Base-by-base conservation (phyloP, 768 basidiomycete genomes). In the Mycena venus region DNA sequence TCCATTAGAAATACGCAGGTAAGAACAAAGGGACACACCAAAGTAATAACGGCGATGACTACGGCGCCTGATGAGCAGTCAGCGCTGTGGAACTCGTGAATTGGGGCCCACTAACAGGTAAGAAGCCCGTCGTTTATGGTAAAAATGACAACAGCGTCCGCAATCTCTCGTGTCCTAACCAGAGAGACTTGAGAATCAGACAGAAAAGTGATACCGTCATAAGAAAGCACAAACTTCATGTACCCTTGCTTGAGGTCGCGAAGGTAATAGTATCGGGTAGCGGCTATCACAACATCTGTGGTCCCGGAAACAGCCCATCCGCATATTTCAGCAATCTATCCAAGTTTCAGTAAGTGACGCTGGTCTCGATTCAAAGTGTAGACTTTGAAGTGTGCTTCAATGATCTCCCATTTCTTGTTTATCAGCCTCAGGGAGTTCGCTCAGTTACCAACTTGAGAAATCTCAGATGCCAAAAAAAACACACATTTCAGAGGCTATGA, bases 161-260 rank as follows among this genome's bases (percentile, higher is more conserved):
- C 66, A 21, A 69, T 38, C 21, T 68, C 66, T 36, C 49, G 73
- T n/a, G 60, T 69, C 1, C 73, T 72, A 15, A 9, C 8, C 14
- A 42, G 3, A n/a, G 31, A 32, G 34, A 56, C 31, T 3, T 55
- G 4, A 21, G 56, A 8, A 8, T 36, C 32, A 27, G 21, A 40
- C 27, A 31, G 17, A 2, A 27, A 31, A 8, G 3, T 53, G 10
- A n/a, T n/a, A n/a, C n/a, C n/a, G n/a, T 9, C 34, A 55, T 3
- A n/a, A 17, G 19, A 32, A 19, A 56, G 6, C 4, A 65, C 62
- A 14, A 34, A 72, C 70, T 23, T 10, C 11, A 27, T 58, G 38
- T 73, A 73, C 14, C 73, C 73, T 29, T 74, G 67, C 40, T 68
- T 74, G 42, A 75, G 64, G n/a, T 68, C 60, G 34, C 60, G 63